Base-by-base conservation (phyloP, 1,284 basidiomycete genomes). In the Apiotrichum gracile region DNA sequence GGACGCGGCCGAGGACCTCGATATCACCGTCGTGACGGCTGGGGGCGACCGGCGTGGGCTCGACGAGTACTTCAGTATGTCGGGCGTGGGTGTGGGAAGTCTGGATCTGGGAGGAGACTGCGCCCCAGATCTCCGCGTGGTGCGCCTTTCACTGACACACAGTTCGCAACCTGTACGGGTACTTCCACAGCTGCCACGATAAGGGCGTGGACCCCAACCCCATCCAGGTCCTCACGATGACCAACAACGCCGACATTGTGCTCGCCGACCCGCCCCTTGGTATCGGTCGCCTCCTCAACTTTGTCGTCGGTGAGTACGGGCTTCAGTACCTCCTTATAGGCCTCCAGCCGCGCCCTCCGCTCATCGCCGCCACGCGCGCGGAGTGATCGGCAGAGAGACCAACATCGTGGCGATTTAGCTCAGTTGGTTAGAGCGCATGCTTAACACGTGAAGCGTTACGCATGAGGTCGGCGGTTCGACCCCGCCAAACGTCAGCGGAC, bases 171-270 rank as follows among this genome's bases (percentile, higher is more conserved):
- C 55, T 69, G 35, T 61, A 57, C 44, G 63, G 65, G 8, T 43
- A 49, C 31, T 2, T 31, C 31, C 3, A 31, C 31, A 13, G 31
- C 31, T 31, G 31, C 31, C 19, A 63, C 64, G 9, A 65, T 64
- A 57, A 55, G 9, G 60, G 58, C 17, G 55, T 52, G 21, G 21
- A 49, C 0, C 64, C 67, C 12, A 67, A 66, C 47, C 64, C 65
- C 13, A 55, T 72, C 46, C 70, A 73, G 52, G 65, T 73, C 65
- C 52, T 73, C n/a, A 52, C 62, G 0, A 67, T 73, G 52, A 21
- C 69, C n/a, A 61, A 67, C 41, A 55, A 55, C 43, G 69, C 70
- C 14, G 70, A 72, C 43, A 66, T 73, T 22, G 63, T 70, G 31
- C 54, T 72, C 9, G 67, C 61, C 8, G 39, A 24, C 7, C 50